phyloP scores from a whole-genome alignment of 208 protist species.

The Acanthamoeba lenticulata region DNA sequence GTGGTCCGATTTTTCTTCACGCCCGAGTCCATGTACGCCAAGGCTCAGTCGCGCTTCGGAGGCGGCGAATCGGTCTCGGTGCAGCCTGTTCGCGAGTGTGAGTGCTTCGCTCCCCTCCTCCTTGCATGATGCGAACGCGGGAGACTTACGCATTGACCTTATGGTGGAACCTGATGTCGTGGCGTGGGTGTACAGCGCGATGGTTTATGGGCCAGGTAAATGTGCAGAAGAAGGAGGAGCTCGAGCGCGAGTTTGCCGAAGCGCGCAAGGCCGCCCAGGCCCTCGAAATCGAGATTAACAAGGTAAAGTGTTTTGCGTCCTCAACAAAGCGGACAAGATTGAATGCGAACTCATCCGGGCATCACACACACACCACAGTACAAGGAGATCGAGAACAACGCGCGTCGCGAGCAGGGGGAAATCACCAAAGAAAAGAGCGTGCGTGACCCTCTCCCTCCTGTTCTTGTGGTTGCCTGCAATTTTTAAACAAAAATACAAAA shows the following conservation, averaged over 20 bases:
- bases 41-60: conserved; percentile 66
- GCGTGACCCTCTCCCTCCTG: background rate
- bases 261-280: background rate
- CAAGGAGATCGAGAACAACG: conserved; percentile 1
- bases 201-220: conserved; percentile 58
- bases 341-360: background rate
- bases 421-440: background rate
- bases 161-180: background rate
- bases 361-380: background rate
- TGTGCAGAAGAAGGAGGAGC: conserved; percentile 35
- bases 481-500: background rate
- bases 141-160: background rate
- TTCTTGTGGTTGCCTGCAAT: background rate
- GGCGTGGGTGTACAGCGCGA: background rate
- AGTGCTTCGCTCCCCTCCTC: background rate
- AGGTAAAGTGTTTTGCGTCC: background rate
- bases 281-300: background rate
- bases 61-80: background rate
- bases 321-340: too few relatives aligned
- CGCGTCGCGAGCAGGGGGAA: background rate
- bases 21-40: background rate
- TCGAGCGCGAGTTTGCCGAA: conserved; percentile 10
- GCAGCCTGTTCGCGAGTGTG: background rate
- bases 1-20: conserved; percentile 58
- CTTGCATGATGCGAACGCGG: background rate